A percentile compares a stretch with the other conserved stretches of the same genome.
Evolutionary conservation across 768 basidiomycete genomes (phyloP).

Genomic region (Astraeus odoratus): DNA sequence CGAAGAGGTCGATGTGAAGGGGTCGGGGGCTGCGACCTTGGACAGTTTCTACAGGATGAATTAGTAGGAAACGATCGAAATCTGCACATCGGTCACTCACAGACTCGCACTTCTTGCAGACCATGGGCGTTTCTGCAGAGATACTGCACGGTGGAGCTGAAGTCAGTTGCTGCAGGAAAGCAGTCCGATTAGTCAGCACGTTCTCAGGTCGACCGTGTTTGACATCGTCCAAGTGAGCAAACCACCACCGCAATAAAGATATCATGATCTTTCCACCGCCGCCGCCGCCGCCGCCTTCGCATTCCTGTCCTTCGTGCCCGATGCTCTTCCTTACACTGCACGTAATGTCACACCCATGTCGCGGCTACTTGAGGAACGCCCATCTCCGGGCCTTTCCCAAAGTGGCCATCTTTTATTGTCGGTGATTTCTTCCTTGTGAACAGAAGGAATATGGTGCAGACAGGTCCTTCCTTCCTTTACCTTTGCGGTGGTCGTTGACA

Average conservation of each 20-base stretch:
- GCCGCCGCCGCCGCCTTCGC: too few species aligned
- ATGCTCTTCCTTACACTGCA: not conserved
- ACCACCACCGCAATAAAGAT: too few species aligned
- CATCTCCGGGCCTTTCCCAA: not conserved
- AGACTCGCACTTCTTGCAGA: conserved; percentile 82
- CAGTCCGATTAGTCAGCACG: not conserved
- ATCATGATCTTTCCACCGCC: too few species aligned
- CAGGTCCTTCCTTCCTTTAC: conserved; percentile 2
- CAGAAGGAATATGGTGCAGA: conserved; percentile 9
- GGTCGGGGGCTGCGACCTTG: conserved; percentile 85
- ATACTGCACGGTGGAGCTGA: too few species aligned
- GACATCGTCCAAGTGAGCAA: too few species aligned
- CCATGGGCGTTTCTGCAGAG: conserved; percentile 42
- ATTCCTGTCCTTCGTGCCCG: not conserved
- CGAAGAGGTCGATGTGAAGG: conserved; percentile 65
- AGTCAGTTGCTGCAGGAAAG: too few species aligned
- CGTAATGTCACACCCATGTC: not conserved
- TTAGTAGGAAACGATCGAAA: conserved; percentile 1
- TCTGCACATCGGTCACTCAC: conserved; percentile 31
- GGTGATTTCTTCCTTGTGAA: conserved; percentile 12
- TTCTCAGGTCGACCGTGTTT: not conserved
- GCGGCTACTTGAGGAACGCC: not conserved
- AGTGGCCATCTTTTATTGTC: conserved; percentile 21
- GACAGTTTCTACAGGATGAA: conserved; percentile 64
- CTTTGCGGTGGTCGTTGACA: conserved; percentile 28